Base-by-base conservation (phyloP, 768 basidiomycete genomes). In the Psilocybe cubensis region DNA sequence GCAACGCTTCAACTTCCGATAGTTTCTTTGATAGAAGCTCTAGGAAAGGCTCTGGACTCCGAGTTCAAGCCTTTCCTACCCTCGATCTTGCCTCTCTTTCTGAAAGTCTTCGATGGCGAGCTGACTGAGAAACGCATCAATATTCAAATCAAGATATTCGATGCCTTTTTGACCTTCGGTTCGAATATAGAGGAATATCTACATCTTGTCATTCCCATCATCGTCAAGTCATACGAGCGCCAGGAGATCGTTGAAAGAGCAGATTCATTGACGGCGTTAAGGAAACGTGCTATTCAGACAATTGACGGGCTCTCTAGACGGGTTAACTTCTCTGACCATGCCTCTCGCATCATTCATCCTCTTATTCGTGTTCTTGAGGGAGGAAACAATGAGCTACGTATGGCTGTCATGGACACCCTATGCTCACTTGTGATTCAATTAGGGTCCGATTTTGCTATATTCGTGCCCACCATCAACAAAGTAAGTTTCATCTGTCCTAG, bases 1-100 rank as follows among this genome's bases (percentile, higher is more conserved):
- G 73, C 78, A 4, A 77, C 88, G 9, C 81, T 98, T 21, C 96
- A 98, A 65, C 81, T 96, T 45, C 94, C 95, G 4, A 88, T 98
- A 41, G 94, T 98, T 52, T 86, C 92, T 12, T 80, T 99, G 14
- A 89, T 98, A 9, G 96, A 98, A 69, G 88, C 95, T 1, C 81
- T 97, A 12, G 96, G 94, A 5, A 91, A 90, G 68, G 94, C 97
- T 0, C 80, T 99, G 20, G 95, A 98, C 67, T 93, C 96, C 2
- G 97, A 98, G 69, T 98, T 98, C 78, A 95, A 95, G 69, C 96
- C 94, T 1, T 97, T 96, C 76, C 76, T 99, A 12, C 94, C 96
- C 0, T 88, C 86, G 12, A 88, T 97, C 29, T 77, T 99, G 1
- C 96, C 96, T 10, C 83, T 93, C 9, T 83, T 98, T 56, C 82